Conservation (phyloP, 2,329 filamentous ascomycete genomes). For the Gremmenia infestans region DNA sequence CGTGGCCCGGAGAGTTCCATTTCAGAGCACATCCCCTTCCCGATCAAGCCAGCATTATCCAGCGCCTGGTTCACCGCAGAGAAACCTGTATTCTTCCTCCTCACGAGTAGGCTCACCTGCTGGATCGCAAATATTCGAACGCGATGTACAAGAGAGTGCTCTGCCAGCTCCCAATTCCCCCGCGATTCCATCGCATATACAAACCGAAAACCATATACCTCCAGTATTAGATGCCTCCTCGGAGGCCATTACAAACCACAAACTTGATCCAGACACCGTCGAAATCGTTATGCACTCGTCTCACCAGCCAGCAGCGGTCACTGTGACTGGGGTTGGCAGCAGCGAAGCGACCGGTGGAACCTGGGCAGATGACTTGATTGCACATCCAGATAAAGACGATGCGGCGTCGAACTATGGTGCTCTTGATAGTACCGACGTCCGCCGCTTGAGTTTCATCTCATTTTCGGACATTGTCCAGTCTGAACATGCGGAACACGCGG, state of each 20-base stretch:
- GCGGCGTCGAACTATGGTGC: constrained; percentile 70
- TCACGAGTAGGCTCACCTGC: constrained; percentile 75
- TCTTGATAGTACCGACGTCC: constrained; percentile 71
- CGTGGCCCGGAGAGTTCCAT: constrained; percentile 26
- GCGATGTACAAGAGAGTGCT: constrained; percentile 81
- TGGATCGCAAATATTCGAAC: constrained; percentile 81
- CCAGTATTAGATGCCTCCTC: constrained; percentile 87
- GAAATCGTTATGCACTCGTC: constrained; percentile 86
- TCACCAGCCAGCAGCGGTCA: constrained; percentile 72
- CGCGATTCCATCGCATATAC: constrained; percentile 88
- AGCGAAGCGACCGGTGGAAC: constrained; percentile 32
- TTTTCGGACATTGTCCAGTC: constrained; percentile 93
- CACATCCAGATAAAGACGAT: constrained; percentile 52
- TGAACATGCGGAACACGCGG: constrained; percentile 62
- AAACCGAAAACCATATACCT: constrained; percentile 91
- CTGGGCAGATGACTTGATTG: constrained; percentile 42
- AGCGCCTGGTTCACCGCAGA: constrained; percentile 54
- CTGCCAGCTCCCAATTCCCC: constrained; percentile 65
- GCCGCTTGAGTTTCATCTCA: constrained; percentile 88
- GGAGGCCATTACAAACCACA: constrained; percentile 82
- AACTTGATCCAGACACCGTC: constrained; percentile 80
- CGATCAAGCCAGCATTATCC: constrained; percentile 37
- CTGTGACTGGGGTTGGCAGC: constrained; percentile 51
- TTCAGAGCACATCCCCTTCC: constrained; percentile 39
- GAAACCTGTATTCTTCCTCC: constrained; percentile 62